Evolutionary conservation across 1,139 yeast genomes (phyloP).

Genomic region (Candida sp.): DNA sequence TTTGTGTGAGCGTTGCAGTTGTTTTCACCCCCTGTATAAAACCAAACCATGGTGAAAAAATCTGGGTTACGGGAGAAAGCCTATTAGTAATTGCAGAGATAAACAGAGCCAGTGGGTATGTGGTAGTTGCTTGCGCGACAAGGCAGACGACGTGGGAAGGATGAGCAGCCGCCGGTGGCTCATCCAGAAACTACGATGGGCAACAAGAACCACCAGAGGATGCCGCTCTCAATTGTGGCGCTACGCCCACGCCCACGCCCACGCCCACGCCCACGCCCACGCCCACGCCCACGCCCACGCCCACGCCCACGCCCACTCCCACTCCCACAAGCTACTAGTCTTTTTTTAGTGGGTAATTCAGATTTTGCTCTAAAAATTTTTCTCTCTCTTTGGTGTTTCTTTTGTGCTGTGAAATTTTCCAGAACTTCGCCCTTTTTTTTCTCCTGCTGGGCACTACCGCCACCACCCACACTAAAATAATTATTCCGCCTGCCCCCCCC

Average conservation of each 20-base stretch:
- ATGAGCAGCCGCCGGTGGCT: not conserved
- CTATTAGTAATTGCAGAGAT: not conserved
- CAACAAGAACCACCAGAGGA: not conserved
- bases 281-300: no score
- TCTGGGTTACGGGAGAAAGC: not conserved
- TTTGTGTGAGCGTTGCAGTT: not conserved
- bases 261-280: no score
- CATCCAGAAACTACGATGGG: not conserved
- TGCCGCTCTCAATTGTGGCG: no score
- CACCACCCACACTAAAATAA: not conserved
- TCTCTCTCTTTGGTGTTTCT: not conserved
- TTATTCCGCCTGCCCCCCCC: not conserved
- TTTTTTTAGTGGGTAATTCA: not conserved
- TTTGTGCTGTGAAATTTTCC: not conserved
- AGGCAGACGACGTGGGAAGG: no score
- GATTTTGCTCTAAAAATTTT: not conserved
- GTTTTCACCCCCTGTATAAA: not conserved
- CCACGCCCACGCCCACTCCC: no score
- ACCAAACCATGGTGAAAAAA: not conserved
- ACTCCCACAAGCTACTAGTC: no score
- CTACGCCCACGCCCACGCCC: no score
- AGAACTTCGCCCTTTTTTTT: not conserved
- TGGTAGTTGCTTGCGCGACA: not conserved
- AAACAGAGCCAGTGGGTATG: not conserved
- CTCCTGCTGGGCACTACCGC: not conserved